Percentiles rank a stretch among this genome's conserved stretches.
phyloP scores from a whole-genome alignment of 176 grass and related monocot genomes.

The Cymbopogon citratus region DNA sequence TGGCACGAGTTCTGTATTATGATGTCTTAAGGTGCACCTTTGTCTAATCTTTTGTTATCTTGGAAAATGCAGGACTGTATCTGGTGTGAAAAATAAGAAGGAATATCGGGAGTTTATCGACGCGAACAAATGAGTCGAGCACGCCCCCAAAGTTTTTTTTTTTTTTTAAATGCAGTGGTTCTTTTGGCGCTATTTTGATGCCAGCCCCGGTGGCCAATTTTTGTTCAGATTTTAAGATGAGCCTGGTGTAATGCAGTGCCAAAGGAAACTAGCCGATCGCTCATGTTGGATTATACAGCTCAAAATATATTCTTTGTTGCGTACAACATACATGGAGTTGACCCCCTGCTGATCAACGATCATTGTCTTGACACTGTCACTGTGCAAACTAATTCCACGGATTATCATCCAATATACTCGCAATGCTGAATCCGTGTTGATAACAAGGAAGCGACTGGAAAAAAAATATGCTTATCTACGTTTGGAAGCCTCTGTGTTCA shows the following conservation, averaged over 20 bases:
- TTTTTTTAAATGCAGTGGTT: slow-evolving; percentile 8
- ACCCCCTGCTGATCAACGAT: not conserved
- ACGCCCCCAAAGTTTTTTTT: not conserved
- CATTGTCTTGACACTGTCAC: not conserved
- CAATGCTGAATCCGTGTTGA: not conserved
- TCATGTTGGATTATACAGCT: slow-evolving; percentile 8
- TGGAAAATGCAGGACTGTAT: slow-evolving; percentile 59
- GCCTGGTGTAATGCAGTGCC: not conserved
- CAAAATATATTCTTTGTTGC: slow-evolving; percentile 42
- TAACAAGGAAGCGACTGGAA: not conserved
- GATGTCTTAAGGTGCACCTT: not conserved
- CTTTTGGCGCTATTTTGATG: slow-evolving; percentile 19
- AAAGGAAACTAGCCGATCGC: slow-evolving; percentile 19
- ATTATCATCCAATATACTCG: not conserved
- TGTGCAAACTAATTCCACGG: not conserved
- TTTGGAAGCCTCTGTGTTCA: not conserved
- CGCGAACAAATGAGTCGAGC: slow-evolving; percentile 64
- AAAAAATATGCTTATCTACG: not conserved
- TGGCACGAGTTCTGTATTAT: not conserved
- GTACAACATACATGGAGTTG: slow-evolving; percentile 14
- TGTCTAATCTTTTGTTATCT: slow-evolving; percentile 28
- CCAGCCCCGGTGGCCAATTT: slow-evolving; percentile 27
- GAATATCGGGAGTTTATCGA: slow-evolving; percentile 92
- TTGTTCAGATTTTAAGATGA: slow-evolving; percentile 25
- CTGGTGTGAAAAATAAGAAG: slow-evolving; percentile 98